Percentiles rank a stretch among this genome's conserved stretches.
Conservation (phyloP, 2,329 filamentous ascomycete genomes). For the Coniochaeta sp. region DNA sequence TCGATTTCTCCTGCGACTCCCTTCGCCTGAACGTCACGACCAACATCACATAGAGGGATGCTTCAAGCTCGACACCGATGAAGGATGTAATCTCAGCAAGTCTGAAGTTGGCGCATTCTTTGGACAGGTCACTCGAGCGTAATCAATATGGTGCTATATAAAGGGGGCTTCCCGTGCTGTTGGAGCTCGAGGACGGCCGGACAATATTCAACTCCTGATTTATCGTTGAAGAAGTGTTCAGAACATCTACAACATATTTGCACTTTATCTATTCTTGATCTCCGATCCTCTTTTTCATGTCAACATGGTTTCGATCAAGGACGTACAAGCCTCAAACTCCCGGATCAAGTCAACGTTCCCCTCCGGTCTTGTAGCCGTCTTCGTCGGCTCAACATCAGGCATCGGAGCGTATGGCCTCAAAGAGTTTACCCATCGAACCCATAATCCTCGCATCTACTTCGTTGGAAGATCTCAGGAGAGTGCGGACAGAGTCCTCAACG, state of each 20-base stretch:
- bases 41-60: no score
- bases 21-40: no score
- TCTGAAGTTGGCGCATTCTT: no score
- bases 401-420: constrained; percentile 41
- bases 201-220: neutral
- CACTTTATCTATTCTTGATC: no score
- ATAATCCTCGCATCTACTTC: constrained; percentile 35
- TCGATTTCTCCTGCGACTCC: neutral
- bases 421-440: constrained; percentile 32
- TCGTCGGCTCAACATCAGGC: constrained; percentile 43
- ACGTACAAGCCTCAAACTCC: constrained; percentile 26
- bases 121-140: no score
- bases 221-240: no score
- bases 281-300: no score
- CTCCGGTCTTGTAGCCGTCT: constrained; percentile 36
- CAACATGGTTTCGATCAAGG: constrained; percentile 24
- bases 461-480: constrained; percentile 37
- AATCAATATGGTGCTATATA: neutral
- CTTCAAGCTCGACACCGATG: no score
- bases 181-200: neutral
- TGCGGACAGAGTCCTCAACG: constrained; percentile 30
- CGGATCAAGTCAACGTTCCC: constrained; percentile 23
- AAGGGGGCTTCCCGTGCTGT: neutral
- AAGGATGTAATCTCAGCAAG: no score
- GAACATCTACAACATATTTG: no score